Conservation (phyloP, 2,329 filamentous ascomycete species). For the Fusarium acutatum region DNA sequence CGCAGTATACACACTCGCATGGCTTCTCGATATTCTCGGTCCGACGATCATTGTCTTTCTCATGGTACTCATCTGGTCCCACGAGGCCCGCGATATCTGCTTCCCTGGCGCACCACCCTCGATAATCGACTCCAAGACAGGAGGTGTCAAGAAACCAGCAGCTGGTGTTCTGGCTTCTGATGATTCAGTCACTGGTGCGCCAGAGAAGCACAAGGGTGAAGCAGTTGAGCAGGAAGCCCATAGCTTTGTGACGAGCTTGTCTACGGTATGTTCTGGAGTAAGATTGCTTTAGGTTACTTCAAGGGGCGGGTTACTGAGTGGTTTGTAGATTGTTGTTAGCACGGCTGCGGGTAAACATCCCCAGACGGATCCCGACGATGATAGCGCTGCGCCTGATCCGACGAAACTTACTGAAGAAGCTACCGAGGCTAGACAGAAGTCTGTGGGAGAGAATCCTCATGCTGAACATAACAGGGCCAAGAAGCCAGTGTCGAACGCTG, state of each 20-base stretch:
- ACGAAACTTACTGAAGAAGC: slow-evolving; percentile 50
- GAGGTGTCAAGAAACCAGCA: slow-evolving; percentile 79
- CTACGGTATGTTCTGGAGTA: slow-evolving; percentile 48
- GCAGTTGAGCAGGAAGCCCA: slow-evolving; percentile 84
- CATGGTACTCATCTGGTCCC: slow-evolving; percentile 72
- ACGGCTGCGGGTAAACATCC: slow-evolving; percentile 82
- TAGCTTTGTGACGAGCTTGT: slow-evolving; percentile 79
- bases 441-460: slow-evolving; percentile 56
- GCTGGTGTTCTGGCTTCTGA: slow-evolving; percentile 79
- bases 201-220: slow-evolving; percentile 84
- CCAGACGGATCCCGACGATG: slow-evolving; percentile 65
- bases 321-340: slow-evolving; percentile 68
- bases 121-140: slow-evolving; percentile 73
- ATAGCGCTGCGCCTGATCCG: slow-evolving; percentile 63
- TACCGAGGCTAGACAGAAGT: slow-evolving; percentile 52
- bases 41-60: slow-evolving; percentile 67
- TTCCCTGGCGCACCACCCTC: slow-evolving; percentile 83
- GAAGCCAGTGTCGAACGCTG: slow-evolving; percentile 76
- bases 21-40: slow-evolving; percentile 75
- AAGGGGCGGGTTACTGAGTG: background rate
- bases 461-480: slow-evolving; percentile 75
- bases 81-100: slow-evolving; percentile 66
- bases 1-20: slow-evolving; percentile 67
- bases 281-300: background rate
- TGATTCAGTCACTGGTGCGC: slow-evolving; percentile 81